Base-by-base conservation (phyloP, 768 basidiomycete species). In the Rhizopogon vesiculosus region DNA sequence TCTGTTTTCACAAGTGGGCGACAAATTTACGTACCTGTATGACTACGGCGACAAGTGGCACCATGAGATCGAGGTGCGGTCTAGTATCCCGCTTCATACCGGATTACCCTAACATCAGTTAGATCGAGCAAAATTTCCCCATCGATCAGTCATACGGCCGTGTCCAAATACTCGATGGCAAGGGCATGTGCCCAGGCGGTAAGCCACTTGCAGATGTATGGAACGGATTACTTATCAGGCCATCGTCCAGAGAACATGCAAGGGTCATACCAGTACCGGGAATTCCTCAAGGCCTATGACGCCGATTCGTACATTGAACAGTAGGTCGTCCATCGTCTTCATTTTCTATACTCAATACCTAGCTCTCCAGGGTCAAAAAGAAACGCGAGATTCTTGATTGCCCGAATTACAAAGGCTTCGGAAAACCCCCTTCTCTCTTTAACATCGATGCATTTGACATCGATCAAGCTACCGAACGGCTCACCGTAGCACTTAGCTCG, bases 1-100 rank as follows among this genome's bases (percentile, higher is more conserved):
- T 58, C 42, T 69, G 9, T 69, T 67, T 44, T 56, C 57, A 7
- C 59, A 70, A 45, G 69, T 69, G 56, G 70, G 70, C 5, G 62
- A 69, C 51, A 50, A 61, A 38, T 60, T 72, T 45, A 70, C 63
- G 4, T 67, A 71, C 50, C 54, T 70, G 43, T 72, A 72, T 49
- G 71, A 72, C 55, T 70, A 68, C 50, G 71, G 71, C 1, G 71
- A 72, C 50, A 68, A 69, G 51, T 72, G 66, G 64, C 61, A 53
- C 53, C 69, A 71, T 50, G 56, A 59, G 29, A 71, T 71, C 18
- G 62, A 64, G 46, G 70, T 69, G 44, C n/a, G 56, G 5, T 52
- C 16, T 13, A 45, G 25, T 31, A 45, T 54, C 19, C 42, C 19
- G 18, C n/a, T 18, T 3, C 3, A 51, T 56, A 39, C 28, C 40